These are phyloP conservation scores for Raddia distichophylla DNA, from an alignment of 176 grass and related monocot species.

Conservation along the genomic window DNA sequence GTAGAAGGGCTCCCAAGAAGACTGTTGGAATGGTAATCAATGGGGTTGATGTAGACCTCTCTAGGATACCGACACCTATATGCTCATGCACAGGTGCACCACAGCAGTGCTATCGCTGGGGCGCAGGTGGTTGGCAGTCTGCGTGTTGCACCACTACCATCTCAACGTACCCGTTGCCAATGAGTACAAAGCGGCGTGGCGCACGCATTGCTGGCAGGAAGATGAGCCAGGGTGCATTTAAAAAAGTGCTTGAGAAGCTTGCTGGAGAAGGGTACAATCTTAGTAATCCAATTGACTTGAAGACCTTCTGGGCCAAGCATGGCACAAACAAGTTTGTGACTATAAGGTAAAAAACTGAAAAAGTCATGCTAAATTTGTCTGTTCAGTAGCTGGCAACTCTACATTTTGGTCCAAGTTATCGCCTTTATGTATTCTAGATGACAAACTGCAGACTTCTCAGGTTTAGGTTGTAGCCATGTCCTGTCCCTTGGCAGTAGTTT, in stretches of 20 bases:
- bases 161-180: conserved; percentile 51
- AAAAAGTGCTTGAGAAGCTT: conserved; percentile 65
- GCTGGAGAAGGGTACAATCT: conserved; percentile 58
- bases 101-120: conserved; percentile 62
- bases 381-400: conserved; percentile 2
- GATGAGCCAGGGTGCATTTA: conserved; percentile 64
- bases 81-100: conserved; percentile 59
- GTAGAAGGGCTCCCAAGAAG: conserved; percentile 41
- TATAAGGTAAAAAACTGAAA: conserved; percentile 42
- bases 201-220: conserved; percentile 60
- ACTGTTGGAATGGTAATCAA: conserved; percentile 54
- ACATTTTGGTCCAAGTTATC: conserved; percentile 17
- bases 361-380: not conserved
- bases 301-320: conserved; percentile 65
- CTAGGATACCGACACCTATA: conserved; percentile 57
- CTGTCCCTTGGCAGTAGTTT: conserved; percentile 27
- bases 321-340: conserved; percentile 69
- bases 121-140: conserved; percentile 62
- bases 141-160: conserved; percentile 62
- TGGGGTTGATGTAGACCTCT: conserved; percentile 56
- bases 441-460: conserved; percentile 16
- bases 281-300: conserved; percentile 59
- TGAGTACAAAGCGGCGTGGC: conserved; percentile 59
- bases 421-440: conserved; percentile 18
- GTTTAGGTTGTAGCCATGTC: conserved; percentile 18